A percentile compares a stretch with the other conserved stretches of the same genome.
Evolutionary conservation across 1,284 basidiomycete species (phyloP).

Genomic region (Ceratobasidium sp.): DNA sequence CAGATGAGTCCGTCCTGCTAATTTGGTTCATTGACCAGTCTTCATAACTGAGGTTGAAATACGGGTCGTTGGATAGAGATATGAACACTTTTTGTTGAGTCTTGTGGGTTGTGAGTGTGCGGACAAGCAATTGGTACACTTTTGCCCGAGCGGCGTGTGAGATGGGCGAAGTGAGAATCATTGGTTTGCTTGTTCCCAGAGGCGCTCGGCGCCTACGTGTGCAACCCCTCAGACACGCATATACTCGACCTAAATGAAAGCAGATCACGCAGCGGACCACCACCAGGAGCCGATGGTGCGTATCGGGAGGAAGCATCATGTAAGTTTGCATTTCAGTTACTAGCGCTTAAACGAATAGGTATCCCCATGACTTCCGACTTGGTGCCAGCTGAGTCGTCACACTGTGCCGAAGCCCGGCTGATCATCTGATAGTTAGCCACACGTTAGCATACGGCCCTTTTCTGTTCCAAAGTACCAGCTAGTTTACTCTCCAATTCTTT

Average conservation of each 20-base stretch:
- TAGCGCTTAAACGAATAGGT: not conserved
- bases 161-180: constrained; percentile 6
- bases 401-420: not conserved
- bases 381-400: not conserved
- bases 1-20: constrained; percentile 39
- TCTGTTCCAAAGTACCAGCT: not conserved
- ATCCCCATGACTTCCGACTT: not conserved
- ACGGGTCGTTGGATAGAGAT: constrained; percentile 83
- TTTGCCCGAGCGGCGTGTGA: not conserved
- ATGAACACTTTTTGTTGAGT: constrained; percentile 64
- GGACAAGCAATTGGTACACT: not conserved
- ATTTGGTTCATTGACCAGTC: constrained; percentile 72
- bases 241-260: not conserved
- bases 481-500: not conserved
- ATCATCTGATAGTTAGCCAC: not conserved
- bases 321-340: not conserved
- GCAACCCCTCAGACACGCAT: not conserved
- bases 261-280: too few species aligned
- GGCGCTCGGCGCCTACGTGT: not conserved
- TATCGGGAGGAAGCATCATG: not conserved
- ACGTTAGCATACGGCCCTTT: not conserved
- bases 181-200: not conserved
- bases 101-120: not conserved
- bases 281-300: not conserved
- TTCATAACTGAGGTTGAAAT: constrained; percentile 93